Base-by-base conservation (phyloP, 371 early-diverging fungal genomes). In the Smittium mucronatum region DNA sequence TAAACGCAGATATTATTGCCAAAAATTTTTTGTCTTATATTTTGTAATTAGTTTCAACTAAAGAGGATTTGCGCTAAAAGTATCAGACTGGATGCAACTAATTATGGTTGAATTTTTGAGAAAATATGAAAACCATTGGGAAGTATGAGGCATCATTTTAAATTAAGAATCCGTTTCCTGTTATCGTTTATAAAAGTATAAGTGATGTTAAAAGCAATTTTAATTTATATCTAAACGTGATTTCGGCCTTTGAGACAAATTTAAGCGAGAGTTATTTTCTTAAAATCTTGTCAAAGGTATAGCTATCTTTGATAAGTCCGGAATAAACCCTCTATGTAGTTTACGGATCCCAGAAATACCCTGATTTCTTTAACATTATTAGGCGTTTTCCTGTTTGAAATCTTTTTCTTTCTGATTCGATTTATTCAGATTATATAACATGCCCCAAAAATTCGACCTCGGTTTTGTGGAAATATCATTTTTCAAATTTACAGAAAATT, bases 201-300 rank as follows among this genome's bases (percentile, higher is more conserved):
- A n/a, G 63, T 61, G 5, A 5, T 30, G 63, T 11, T 11, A n/a
- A 15, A 11, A 61, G n/a, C n/a, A 11, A 15, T 28, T 11, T 61
- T 61, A 15, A 15, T n/a, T 15, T 5, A 15, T 28, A 5, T 16
- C n/a, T 5, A n/a, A 30, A 61, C 5, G 63, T 32, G 5, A 15
- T 5, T 61, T 11, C 5, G 70, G 69, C 26, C 73, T 68, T 0
- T 47, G 0, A 0, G 63, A n/a, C 84, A 85, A 82, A 28, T 21
- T 5, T 63, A 83, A 80, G 0, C 34, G 57, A 15, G 63, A 15
- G 29, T 80, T 75, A 67, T 75, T 74, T 34, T 77, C 80, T 1
- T 76, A 30, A 0, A 84, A 71, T 11, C 74, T 64, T 0, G 79
- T 77, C n/a, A 67, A 36, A 5, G 63, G 67, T 67, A 11, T 29